phyloP scores from a whole-genome alignment of 148 eudicot genomes.

The Rhododendron mucronatum region DNA sequence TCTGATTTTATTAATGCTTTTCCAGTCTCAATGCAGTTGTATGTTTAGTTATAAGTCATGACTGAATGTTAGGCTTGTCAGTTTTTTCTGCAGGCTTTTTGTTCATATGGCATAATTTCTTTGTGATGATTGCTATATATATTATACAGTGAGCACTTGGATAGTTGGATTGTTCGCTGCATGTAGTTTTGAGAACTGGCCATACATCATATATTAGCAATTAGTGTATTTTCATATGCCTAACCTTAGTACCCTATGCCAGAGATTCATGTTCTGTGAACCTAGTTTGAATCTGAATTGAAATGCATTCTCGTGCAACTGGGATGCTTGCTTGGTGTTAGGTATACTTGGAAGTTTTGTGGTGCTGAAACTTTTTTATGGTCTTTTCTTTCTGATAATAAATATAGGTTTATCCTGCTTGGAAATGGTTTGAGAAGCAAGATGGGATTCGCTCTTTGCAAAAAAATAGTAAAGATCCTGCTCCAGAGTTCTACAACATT shows the following conservation, averaged over 20 bases:
- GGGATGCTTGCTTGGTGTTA: background rate
- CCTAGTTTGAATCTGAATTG: background rate
- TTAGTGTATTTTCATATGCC: background rate
- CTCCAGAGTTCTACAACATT: slow-evolving; percentile 94
- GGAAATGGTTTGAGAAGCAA: slow-evolving; percentile 99
- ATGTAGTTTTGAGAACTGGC: background rate
- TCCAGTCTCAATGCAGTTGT: background rate
- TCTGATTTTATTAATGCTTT: background rate
- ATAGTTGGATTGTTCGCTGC: background rate
- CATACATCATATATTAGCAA: background rate
- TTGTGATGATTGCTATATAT: background rate
- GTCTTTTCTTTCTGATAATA: background rate
- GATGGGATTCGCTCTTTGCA: slow-evolving; percentile 93
- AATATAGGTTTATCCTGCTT: slow-evolving; percentile 87
- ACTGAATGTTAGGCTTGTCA: background rate
- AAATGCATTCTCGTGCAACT: background rate
- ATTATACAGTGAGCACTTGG: background rate
- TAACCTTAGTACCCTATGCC: background rate
- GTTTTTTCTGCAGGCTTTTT: background rate
- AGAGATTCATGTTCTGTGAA: background rate
- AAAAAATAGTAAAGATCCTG: slow-evolving; percentile 84
- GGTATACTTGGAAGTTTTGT: background rate
- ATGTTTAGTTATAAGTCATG: background rate
- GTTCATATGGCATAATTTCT: background rate
- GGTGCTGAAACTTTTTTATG: background rate